Conservation (phyloP, 73 alveolate genomes). For the Durusdinium trenchii region DNA sequence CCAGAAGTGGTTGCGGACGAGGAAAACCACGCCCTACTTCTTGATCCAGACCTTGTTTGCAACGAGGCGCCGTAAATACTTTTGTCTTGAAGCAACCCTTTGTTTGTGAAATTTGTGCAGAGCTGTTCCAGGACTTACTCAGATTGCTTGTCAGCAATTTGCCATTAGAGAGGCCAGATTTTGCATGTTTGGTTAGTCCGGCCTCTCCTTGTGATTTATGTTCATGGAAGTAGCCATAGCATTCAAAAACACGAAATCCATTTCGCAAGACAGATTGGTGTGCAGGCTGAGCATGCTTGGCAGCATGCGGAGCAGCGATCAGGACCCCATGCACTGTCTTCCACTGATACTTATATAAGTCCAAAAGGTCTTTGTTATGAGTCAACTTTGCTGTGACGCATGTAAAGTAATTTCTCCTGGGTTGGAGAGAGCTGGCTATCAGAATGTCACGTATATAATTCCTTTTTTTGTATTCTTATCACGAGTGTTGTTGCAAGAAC, state of each 20-base stretch:
- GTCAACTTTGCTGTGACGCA: neutral
- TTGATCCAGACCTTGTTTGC: conserved; percentile 71
- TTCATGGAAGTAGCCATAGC: neutral
- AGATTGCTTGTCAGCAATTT: conserved; percentile 66
- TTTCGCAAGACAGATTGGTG: neutral
- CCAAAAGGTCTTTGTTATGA: too few relatives aligned
- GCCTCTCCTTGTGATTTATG: neutral
- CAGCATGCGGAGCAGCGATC: conserved; percentile 79
- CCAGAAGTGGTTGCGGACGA: conserved; percentile 73
- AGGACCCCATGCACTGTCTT: conserved; percentile 21
- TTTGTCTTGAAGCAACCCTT: neutral
- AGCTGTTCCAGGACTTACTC: conserved; percentile 52
- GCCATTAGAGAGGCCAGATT: conserved; percentile 61
- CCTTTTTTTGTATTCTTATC: too few relatives aligned
- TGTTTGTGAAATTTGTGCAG: neutral
- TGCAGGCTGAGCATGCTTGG: conserved; percentile 59
- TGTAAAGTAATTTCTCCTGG: neutral
- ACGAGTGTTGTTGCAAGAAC: too few relatives aligned
- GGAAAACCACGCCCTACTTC: conserved; percentile 41
- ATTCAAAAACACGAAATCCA: neutral
- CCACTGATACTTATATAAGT: neutral
- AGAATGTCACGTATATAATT: too few relatives aligned
- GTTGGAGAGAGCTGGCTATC: too few relatives aligned
- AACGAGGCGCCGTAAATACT: conserved; percentile 29
- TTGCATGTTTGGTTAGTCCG: neutral